A percentile compares a stretch with the other conserved stretches of the same genome.
phyloP scores from a whole-genome alignment of 331 rosid species.

The Saraca asoca region DNA sequence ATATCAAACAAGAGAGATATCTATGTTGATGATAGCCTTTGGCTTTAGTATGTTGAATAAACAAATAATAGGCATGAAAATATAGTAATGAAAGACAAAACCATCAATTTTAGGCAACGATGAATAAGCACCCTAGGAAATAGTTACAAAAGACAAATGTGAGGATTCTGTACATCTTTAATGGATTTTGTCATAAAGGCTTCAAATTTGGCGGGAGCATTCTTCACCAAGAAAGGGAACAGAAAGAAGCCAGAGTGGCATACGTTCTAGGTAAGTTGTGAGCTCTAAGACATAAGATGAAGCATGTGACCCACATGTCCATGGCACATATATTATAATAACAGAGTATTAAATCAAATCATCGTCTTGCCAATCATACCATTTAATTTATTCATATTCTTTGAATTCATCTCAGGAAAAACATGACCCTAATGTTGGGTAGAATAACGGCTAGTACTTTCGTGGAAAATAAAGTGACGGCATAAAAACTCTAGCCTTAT shows the following conservation, averaged over 20 bases:
- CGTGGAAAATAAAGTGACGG: conserved; percentile 21
- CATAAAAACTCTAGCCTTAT: not conserved
- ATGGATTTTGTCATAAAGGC: conserved; percentile 13
- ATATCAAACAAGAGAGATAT: conserved; percentile 26
- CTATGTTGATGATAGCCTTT: conserved; percentile 25
- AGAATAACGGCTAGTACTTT: conserved; percentile 27
- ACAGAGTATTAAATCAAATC: conserved; percentile 32
- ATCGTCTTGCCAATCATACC: conserved; percentile 25
- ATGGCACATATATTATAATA: conserved; percentile 28
- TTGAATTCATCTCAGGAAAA: conserved; percentile 24
- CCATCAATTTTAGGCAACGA: conserved; percentile 11
- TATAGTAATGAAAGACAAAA: conserved; percentile 15
- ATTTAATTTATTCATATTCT: conserved; percentile 19
- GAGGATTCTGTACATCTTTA: conserved; percentile 21
- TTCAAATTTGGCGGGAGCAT: too few species aligned
- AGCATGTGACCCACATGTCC: conserved; percentile 43
- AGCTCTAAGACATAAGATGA: conserved; percentile 29
- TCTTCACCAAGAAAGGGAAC: too few species aligned
- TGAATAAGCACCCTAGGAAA: conserved; percentile 19
- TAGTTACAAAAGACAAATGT: conserved; percentile 8
- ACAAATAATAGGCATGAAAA: conserved; percentile 10
- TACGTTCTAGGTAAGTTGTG: conserved; percentile 16
- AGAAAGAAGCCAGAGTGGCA: too few species aligned
- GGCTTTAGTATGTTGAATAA: conserved; percentile 16
- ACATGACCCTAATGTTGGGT: conserved; percentile 36